A percentile compares a stretch with the other conserved stretches of the same genome.
These are phyloP conservation scores for Rhododendron simsii DNA, from an alignment of 148 eudicot genomes.

Conservation along the genomic window DNA sequence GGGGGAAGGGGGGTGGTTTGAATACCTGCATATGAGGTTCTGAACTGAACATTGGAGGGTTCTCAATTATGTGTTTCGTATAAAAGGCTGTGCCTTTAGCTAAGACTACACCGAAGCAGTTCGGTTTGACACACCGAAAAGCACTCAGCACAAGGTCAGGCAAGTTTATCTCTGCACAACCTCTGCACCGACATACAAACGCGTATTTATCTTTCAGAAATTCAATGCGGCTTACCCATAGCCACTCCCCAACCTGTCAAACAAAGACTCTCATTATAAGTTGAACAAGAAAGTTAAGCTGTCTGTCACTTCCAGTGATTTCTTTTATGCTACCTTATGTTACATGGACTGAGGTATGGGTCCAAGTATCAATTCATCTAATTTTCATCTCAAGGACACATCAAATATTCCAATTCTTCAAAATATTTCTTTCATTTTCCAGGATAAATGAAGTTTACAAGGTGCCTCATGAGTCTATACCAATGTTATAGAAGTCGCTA, in stretches of 20 bases:
- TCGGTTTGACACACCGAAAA: conserved; percentile 55
- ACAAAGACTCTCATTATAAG: not conserved
- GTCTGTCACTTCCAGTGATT: conserved; percentile 1
- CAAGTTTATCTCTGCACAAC: conserved; percentile 59
- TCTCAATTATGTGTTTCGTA: conserved; percentile 42
- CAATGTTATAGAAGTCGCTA: no score
- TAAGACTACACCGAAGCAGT: conserved; percentile 73
- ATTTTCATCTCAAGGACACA: not conserved
- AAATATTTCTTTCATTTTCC: not conserved
- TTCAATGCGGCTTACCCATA: conserved; percentile 46
- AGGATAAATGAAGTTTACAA: not conserved
- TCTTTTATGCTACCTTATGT: not conserved
- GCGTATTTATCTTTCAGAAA: conserved; percentile 57
- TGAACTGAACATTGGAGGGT: conserved; percentile 17
- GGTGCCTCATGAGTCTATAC: not conserved
- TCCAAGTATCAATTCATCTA: not conserved
- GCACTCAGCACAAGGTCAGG: conserved; percentile 70
- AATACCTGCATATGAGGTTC: conserved; percentile 32
- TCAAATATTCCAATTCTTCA: not conserved
- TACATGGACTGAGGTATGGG: not conserved
- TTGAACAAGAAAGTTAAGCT: not conserved
- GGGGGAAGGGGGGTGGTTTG: not conserved
- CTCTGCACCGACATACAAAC: conserved; percentile 71
- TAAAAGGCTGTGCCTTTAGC: conserved; percentile 34
- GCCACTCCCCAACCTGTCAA: conserved; percentile 77